A percentile compares a stretch with the other conserved stretches of the same genome.
Evolutionary conservation across 2,329 filamentous ascomycete genomes (phyloP).

Genomic region (Aureobasidium sp.): DNA sequence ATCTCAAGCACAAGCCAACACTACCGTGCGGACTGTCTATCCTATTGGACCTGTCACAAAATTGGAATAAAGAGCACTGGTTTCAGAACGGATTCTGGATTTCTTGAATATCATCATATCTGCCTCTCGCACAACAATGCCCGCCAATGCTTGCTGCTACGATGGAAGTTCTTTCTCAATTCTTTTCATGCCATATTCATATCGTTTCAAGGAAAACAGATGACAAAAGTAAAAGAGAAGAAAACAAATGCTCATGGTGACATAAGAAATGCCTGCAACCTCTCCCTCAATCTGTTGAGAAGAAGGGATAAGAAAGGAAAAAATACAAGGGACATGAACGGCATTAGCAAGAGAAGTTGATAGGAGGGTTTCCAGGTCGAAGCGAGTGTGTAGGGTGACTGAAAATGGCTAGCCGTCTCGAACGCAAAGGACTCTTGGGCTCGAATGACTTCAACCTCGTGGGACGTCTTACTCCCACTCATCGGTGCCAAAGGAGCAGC

Average conservation of each 20-base stretch:
- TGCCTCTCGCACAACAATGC: background rate
- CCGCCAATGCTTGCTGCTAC: background rate
- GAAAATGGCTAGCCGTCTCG: constrained; percentile 16
- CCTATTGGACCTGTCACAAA: background rate
- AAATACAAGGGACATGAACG: constrained; percentile 9
- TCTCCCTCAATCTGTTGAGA: background rate
- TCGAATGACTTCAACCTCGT: constrained; percentile 21
- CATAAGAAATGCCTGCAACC: background rate
- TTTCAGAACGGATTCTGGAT: constrained; percentile 7
- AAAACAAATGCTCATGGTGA: background rate
- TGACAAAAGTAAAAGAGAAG: background rate
- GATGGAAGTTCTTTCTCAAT: background rate
- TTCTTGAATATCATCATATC: constrained; percentile 3
- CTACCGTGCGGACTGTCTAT: background rate
- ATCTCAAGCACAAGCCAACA: background rate
- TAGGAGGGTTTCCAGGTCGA: constrained; percentile 5
- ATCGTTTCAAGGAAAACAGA: constrained; percentile 6
- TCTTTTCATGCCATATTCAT: constrained; percentile 11
- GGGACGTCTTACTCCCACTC: constrained; percentile 25
- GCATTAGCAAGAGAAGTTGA: constrained; percentile 16
- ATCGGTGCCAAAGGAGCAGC: constrained; percentile 34
- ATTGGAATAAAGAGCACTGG: background rate
- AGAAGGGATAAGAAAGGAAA: background rate
- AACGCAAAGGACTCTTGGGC: constrained; percentile 16
- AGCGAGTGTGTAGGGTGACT: constrained; percentile 4